phyloP scores from a whole-genome alignment of 2,329 filamentous ascomycete species.

The Didymella lethalis region DNA sequence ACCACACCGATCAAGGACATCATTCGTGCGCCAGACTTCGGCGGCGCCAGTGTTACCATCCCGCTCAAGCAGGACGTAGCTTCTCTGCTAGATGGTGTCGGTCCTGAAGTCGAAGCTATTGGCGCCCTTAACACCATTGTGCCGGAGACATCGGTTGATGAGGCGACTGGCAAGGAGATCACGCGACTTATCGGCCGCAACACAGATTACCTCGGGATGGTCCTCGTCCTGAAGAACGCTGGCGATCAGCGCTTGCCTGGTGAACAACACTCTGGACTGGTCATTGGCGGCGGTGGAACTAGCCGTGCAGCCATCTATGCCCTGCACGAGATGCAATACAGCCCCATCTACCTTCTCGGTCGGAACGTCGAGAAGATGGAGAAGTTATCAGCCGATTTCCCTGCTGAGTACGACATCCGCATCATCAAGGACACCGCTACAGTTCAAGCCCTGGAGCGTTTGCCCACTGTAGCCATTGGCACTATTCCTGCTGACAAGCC shows the following conservation, averaged over 20 bases:
- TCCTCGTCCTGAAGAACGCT: slow-evolving; percentile 74
- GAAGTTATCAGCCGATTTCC: slow-evolving; percentile 75
- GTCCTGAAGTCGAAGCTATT: slow-evolving; percentile 79
- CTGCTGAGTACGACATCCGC: slow-evolving; percentile 72
- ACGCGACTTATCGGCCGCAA: slow-evolving; percentile 80
- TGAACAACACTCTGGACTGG: slow-evolving; percentile 68
- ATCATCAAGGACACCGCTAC: slow-evolving; percentile 59
- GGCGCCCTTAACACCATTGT: slow-evolving; percentile 96
- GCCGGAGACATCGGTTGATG: slow-evolving; percentile 56
- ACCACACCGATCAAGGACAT: slow-evolving; percentile 66
- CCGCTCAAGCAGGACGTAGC: slow-evolving; percentile 92
- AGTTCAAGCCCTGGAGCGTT: slow-evolving; percentile 55
- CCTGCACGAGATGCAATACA: slow-evolving; percentile 81
- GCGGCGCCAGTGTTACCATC: slow-evolving; percentile 94
- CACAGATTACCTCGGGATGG: slow-evolving; percentile 96
- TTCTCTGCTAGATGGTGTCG: slow-evolving; percentile 78
- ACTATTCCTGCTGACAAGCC: slow-evolving; percentile 90
- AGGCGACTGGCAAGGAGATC: slow-evolving; percentile 50
- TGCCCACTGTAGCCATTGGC: slow-evolving; percentile 79
- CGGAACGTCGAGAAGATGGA: slow-evolving; percentile 74
- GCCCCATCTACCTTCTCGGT: slow-evolving; percentile 86
- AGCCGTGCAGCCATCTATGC: slow-evolving; percentile 91
- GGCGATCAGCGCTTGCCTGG: slow-evolving; percentile 57
- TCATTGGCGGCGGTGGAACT: slow-evolving; percentile 91
- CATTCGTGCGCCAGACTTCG: slow-evolving; percentile 77